Percentiles rank a stretch among this genome's conserved stretches.
Conservation (phyloP, 2,329 filamentous ascomycete genomes). For the Xylariaceae sp. region DNA sequence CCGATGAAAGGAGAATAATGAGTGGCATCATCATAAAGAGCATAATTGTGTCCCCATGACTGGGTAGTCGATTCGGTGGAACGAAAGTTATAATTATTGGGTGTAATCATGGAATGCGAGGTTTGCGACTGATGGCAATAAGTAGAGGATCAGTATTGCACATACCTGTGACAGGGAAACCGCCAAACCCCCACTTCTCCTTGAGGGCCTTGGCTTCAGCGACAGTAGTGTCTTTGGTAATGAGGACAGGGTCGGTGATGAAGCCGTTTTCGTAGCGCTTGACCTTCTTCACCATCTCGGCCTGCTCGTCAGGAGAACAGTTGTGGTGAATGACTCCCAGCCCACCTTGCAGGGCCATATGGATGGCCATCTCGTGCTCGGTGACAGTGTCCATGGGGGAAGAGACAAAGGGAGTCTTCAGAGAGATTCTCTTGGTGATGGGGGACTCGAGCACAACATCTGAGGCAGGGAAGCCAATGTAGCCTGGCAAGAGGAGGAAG, state of each 20-base stretch:
- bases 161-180: slow-evolving; percentile 97
- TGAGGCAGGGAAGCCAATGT: slow-evolving; percentile 94
- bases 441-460: slow-evolving; percentile 83
- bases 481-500: slow-evolving; percentile 92
- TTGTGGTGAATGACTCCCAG: slow-evolving; percentile 98
- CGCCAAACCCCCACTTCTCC: slow-evolving; percentile 97
- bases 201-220: slow-evolving; percentile 87
- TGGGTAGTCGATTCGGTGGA: slow-evolving; percentile 92
- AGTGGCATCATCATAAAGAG: slow-evolving; percentile 36
- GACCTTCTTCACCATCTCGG: slow-evolving; percentile 98
- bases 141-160: slow-evolving; percentile 9
- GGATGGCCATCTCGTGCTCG: slow-evolving; percentile 98
- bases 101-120: slow-evolving; percentile 65
- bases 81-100: slow-evolving; percentile 97
- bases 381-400: slow-evolving; percentile 99
- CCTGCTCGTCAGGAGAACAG: slow-evolving; percentile 94
- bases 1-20: too few species aligned
- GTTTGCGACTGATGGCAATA: slow-evolving; percentile 4
- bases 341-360: slow-evolving; percentile 84
- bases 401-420: slow-evolving; percentile 95
- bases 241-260: slow-evolving; percentile 91
- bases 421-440: slow-evolving; percentile 86
- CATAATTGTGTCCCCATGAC: slow-evolving; percentile 71
- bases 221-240: slow-evolving; percentile 79
- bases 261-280: slow-evolving; percentile 99